A percentile compares a stretch with the other conserved stretches of the same genome.
Conservation (phyloP, 164 flowering plant species). For the Malania oleifera region DNA sequence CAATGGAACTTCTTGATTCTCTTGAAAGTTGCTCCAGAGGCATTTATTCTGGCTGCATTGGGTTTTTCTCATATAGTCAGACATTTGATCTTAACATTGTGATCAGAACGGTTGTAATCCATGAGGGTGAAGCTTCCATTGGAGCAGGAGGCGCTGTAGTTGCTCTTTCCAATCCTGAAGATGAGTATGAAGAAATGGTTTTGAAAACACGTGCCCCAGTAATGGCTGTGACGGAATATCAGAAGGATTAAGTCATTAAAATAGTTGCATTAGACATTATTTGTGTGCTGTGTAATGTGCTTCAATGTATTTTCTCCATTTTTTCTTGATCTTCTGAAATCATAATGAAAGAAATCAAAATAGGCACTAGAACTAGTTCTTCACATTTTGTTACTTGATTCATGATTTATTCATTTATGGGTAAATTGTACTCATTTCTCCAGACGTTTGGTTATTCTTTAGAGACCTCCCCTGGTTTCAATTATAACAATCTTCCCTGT, state of each 20-base stretch:
- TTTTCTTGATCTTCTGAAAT: no score
- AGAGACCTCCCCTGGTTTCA: no score
- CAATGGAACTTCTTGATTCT: conserved; percentile 89
- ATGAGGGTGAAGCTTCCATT: conserved; percentile 78
- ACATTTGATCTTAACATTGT: conserved; percentile 94
- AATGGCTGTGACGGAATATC: conserved; percentile 49
- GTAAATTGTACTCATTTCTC: no score
- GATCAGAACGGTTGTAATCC: conserved; percentile 80
- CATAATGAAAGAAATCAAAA: no score
- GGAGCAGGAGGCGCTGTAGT: conserved; percentile 98
- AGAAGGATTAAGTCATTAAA: conserved; percentile 23
- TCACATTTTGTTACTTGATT: no score
- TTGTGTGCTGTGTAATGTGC: neutral
- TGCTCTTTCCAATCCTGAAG: conserved; percentile 75
- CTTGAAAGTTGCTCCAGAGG: conserved; percentile 80
- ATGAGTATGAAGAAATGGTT: conserved; percentile 84
- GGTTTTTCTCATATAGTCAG: conserved; percentile 76
- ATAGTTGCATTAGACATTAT: no score
- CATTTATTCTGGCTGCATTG: conserved; percentile 89
- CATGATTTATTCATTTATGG: no score
- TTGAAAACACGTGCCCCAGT: conserved; percentile 75
- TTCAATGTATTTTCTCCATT: neutral
- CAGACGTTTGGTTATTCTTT: no score
- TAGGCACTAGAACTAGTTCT: no score
- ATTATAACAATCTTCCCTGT: no score